phyloP scores from a whole-genome alignment of 2,329 filamentous ascomycete species.

The Hypoxylon sp. region DNA sequence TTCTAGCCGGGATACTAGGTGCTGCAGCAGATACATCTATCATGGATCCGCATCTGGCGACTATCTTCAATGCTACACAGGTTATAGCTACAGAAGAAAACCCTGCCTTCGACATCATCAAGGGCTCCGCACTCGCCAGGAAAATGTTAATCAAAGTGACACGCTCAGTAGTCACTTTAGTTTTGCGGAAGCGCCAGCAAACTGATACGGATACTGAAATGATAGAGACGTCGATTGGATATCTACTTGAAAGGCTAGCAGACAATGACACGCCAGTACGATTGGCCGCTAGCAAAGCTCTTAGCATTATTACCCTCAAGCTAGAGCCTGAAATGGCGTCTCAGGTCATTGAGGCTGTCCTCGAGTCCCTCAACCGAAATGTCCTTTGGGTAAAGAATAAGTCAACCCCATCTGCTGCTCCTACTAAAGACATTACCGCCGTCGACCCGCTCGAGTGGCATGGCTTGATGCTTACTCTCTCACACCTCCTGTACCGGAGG shows the following conservation, averaged over 20 bases:
- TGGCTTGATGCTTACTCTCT: conserved; percentile 87
- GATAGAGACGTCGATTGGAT: conserved; percentile 85
- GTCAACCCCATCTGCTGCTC: conserved; percentile 51
- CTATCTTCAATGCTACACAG: conserved; percentile 76
- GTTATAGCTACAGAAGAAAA: conserved; percentile 67
- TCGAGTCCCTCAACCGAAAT: conserved; percentile 75
- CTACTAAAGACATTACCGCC: conserved; percentile 73
- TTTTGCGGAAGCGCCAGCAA: conserved; percentile 66
- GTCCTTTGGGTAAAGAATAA: conserved; percentile 65
- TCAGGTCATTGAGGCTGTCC: conserved; percentile 88
- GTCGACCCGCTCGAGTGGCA: conserved; percentile 92
- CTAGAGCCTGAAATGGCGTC: conserved; percentile 83
- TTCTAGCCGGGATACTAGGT: conserved; percentile 79
- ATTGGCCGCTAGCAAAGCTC: conserved; percentile 90
- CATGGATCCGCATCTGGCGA: conserved; percentile 74
- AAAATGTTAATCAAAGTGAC: conserved; percentile 90
- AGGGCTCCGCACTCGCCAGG: conserved; percentile 81
- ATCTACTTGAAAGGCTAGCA: conserved; percentile 80
- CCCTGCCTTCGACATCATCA: conserved; percentile 65
- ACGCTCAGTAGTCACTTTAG: conserved; percentile 77
- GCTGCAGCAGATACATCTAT: conserved; percentile 79
- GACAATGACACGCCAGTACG: conserved; percentile 94
- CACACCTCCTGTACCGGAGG: conserved; percentile 86
- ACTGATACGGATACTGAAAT: conserved; percentile 64
- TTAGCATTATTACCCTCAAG: conserved; percentile 87